Percentiles rank a stretch among this genome's conserved stretches.
phyloP scores from a whole-genome alignment of 2,329 filamentous ascomycete genomes.

The Fusarium sp. region DNA sequence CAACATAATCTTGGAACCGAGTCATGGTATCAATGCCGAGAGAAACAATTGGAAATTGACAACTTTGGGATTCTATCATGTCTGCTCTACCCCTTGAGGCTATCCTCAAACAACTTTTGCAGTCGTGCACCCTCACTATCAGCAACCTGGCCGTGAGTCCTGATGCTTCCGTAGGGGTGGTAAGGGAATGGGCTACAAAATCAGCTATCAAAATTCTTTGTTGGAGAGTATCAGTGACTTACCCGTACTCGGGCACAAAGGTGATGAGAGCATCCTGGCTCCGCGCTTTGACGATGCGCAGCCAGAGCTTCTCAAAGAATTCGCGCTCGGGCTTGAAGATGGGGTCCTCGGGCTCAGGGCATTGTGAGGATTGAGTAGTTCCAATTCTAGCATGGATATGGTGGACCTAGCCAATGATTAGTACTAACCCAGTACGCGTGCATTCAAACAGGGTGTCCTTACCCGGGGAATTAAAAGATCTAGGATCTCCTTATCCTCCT shows the following conservation, averaged over 20 bases:
- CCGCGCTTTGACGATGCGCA: not conserved
- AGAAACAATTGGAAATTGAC: not conserved
- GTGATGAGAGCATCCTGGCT: not conserved
- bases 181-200: not conserved
- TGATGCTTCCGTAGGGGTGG: not conserved
- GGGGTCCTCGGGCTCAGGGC: not conserved
- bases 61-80: not conserved
- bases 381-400: not conserved
- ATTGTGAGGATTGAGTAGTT: not conserved
- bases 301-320: not conserved
- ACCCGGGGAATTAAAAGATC: not conserved
- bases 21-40: not conserved
- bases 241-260: not conserved
- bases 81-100: not conserved
- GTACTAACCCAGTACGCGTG: no score
- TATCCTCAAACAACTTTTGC: not conserved
- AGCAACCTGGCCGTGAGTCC: not conserved
- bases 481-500: not conserved
- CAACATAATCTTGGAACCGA: not conserved
- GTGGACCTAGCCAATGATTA: not conserved
- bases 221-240: not conserved
- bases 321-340: not conserved
- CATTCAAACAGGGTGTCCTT: not conserved
- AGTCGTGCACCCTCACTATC: not conserved
- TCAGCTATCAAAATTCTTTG: not conserved